Evolutionary conservation across 768 basidiomycete genomes (phyloP), one percentile per base, ranked within the genome.

Genomic region (Cystobasidium onofrii): DNA sequence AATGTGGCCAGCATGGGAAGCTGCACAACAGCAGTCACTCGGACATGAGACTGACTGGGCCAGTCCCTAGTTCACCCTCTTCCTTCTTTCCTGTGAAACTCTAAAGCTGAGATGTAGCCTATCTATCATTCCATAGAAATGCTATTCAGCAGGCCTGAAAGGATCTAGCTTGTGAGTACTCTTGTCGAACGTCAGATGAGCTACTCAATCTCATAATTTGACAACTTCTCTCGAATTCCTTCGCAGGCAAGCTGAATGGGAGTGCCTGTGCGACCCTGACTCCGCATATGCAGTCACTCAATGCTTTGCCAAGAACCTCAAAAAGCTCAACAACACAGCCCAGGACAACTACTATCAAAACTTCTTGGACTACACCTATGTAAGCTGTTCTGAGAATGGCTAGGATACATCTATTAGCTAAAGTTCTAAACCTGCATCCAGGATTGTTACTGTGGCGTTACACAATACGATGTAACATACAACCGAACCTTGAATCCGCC

Each of bases 371-470:
- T 60, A 60, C 27, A 60, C 57, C 33, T 60, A 64, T n/a, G 60
- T 61, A 25, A n/a, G 60, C 36, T n/a, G 12, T n/a, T 9, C 31
- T 4, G 18, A 25, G 20, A 50, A n/a, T n/a, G n/a, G n/a, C n/a
- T n/a, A n/a, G n/a, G n/a, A n/a, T n/a, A n/a, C n/a, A n/a, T n/a
- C 41, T 43, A 7, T n/a, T 17, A 50, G 46, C 46, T 50, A 20
- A 50, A 20, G 9, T 17, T 50, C 15, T 20, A 3, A n/a, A 9
- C 46, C 12, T 61, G 13, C 25, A n/a, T 39, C 10, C 36, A 61
- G 31, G 63, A 64, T 41, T 64, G 63, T n/a, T 64, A 64, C 23
- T 64, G 63, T n/a, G 63, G 63, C 7, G 39, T 64, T 25, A 64
- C 63, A 3, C 27, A 36, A 7, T 41, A 64, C 63, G 63, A 64